phyloP scores from a whole-genome alignment of 192 early-diverging fungal genomes.

The Lobosporangium transversale region DNA sequence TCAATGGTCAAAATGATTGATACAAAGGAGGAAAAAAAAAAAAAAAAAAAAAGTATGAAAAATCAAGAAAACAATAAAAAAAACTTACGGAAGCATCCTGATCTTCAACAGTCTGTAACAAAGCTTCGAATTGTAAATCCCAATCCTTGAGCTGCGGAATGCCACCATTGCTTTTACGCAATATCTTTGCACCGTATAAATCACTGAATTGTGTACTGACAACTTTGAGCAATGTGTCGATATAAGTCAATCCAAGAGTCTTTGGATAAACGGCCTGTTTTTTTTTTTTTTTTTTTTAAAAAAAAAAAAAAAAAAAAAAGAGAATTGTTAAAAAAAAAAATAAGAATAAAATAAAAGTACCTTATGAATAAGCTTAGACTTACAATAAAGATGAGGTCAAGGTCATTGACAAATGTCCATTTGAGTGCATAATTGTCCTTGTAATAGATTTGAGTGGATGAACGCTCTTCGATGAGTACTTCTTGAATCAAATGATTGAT shows the following conservation, averaged over 20 bases:
- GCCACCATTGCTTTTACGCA: slow-evolving; percentile 18
- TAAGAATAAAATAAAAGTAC: neutral
- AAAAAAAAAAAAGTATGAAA: neutral
- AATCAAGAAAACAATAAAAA: slow-evolving; percentile 4
- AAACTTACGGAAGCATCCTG: slow-evolving; percentile 62
- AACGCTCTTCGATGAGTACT: slow-evolving; percentile 81
- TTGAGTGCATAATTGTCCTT: slow-evolving; percentile 80
- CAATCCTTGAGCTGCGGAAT: slow-evolving; percentile 61
- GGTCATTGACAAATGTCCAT: slow-evolving; percentile 85
- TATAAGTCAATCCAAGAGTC: slow-evolving; percentile 84
- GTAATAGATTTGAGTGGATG: slow-evolving; percentile 64
- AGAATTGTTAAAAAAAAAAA: neutral
- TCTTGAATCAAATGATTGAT: slow-evolving; percentile 79
- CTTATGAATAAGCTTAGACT: slow-evolving; percentile 2
- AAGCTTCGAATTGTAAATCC: slow-evolving; percentile 75
- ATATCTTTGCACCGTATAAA: slow-evolving; percentile 60
- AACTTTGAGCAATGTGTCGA: slow-evolving; percentile 82
- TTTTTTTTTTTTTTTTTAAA: no score
- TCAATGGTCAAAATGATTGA: no score
- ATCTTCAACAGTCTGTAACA: slow-evolving; percentile 74
- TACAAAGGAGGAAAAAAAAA: neutral
- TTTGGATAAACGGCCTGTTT: slow-evolving; percentile 89
- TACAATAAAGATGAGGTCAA: slow-evolving; percentile 84
- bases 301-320: neutral
- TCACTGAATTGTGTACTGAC: slow-evolving; percentile 74